Percentiles rank a stretch among this genome's conserved stretches.
These are phyloP conservation scores for Trichoderma asperellum DNA, from an alignment of 2,329 filamentous ascomycete genomes.

Conservation along the genomic window DNA sequence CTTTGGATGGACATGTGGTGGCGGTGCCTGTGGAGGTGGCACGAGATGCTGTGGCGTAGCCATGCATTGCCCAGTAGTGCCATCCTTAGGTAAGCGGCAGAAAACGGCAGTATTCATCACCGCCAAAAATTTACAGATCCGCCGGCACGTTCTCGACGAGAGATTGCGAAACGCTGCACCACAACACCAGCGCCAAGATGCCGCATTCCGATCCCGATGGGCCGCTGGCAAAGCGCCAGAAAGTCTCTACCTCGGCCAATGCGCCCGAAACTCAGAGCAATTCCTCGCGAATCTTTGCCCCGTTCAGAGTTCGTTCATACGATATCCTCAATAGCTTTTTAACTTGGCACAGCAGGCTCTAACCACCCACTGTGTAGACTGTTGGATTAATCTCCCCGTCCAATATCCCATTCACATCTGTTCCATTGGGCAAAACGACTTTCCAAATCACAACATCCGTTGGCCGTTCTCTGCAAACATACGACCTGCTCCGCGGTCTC, in stretches of 20 bases:
- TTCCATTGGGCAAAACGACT: constrained; percentile 88
- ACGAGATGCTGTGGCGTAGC: neutral
- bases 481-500: constrained; percentile 87
- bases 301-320: constrained; percentile 74
- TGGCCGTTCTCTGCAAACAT: constrained; percentile 88
- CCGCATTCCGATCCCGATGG: constrained; percentile 62
- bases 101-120: constrained; percentile 33
- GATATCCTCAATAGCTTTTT: neutral
- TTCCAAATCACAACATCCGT: constrained; percentile 98
- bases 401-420: constrained; percentile 82
- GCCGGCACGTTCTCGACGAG: constrained; percentile 19
- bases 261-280: constrained; percentile 45
- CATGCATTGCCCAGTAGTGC: neutral
- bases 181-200: constrained; percentile 47
- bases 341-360: constrained; percentile 10
- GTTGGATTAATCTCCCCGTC: constrained; percentile 93
- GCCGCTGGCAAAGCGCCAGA: constrained; percentile 77
- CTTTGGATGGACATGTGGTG: neutral
- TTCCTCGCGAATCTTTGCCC: constrained; percentile 85
- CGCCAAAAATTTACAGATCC: constrained; percentile 36
- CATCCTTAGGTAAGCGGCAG: constrained; percentile 29
- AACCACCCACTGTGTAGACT: constrained; percentile 59
- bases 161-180: constrained; percentile 25
- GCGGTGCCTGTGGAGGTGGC: neutral
- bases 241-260: constrained; percentile 52